These are phyloP conservation scores for Xylaria curta DNA, from an alignment of 495 filamentous ascomycete genomes.

Conservation along the genomic window DNA sequence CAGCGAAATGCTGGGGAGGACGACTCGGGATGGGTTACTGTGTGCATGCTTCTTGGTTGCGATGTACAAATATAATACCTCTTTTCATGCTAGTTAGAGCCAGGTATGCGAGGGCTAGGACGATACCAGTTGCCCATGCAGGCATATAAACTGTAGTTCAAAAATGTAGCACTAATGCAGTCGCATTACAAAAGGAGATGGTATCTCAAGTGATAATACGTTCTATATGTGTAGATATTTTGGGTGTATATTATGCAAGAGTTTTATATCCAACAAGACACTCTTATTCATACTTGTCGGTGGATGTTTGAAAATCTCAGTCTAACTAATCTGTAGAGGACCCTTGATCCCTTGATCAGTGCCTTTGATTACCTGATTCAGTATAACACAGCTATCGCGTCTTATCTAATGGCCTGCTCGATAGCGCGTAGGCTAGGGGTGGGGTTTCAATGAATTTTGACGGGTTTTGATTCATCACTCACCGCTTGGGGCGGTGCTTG, in stretches of 20 bases:
- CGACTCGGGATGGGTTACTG: neutral
- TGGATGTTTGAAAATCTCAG: too few relatives aligned
- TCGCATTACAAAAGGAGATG: neutral
- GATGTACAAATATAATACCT: constrained; percentile 19
- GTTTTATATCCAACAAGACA: neutral
- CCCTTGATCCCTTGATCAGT: neutral
- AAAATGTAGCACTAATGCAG: neutral
- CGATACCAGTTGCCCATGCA: neutral
- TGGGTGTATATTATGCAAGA: neutral
- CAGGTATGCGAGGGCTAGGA: constrained; percentile 1
- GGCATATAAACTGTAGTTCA: neutral
- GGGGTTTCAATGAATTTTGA: constrained; percentile 14
- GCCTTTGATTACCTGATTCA: constrained; percentile 17
- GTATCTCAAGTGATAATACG: neutral
- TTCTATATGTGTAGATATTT: too few relatives aligned
- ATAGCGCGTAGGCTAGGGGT: constrained; percentile 13
- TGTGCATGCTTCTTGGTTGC: constrained; percentile 11
- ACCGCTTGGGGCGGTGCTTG: constrained; percentile 25
- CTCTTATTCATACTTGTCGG: too few relatives aligned
- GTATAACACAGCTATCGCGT: constrained; percentile 9
- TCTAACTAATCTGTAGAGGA: neutral
- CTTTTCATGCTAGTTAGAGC: neutral
- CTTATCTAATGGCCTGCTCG: constrained; percentile 20
- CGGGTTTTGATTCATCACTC: constrained; percentile 23
- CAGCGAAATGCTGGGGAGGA: neutral